Conservation (phyloP, 2,329 filamentous ascomycete genomes). For the Arthrobotrys megalospora region DNA sequence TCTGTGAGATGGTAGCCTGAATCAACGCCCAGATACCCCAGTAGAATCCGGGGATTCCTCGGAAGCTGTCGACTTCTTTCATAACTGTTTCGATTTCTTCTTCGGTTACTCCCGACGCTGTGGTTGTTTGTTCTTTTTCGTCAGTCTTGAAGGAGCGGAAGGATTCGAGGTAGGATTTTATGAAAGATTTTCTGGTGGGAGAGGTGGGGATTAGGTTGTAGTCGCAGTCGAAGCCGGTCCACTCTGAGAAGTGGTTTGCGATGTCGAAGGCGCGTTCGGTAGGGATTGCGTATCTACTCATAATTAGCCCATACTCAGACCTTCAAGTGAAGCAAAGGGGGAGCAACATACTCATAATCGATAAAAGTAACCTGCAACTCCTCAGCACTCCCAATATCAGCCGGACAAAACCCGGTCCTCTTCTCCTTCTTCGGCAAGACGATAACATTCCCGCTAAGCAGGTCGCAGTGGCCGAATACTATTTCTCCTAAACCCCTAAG, state of each 20-base stretch:
- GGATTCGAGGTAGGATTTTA: slow-evolving; percentile 83
- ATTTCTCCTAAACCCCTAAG: slow-evolving; percentile 68
- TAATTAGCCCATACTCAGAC: slow-evolving; percentile 23
- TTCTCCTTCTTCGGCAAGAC: slow-evolving; percentile 73
- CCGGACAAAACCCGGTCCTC: slow-evolving; percentile 64
- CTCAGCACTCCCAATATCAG: slow-evolving; percentile 65
- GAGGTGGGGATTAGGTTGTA: slow-evolving; percentile 84
- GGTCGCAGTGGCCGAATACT: slow-evolving; percentile 94
- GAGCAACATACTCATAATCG: slow-evolving; percentile 80
- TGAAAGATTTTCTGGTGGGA: slow-evolving; percentile 82
- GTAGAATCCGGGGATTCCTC: slow-evolving; percentile 89
- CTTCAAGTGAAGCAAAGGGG: neutral
- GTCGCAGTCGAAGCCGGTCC: slow-evolving; percentile 97
- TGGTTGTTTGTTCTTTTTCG: slow-evolving; percentile 59
- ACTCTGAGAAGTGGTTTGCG: slow-evolving; percentile 98
- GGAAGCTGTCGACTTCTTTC: slow-evolving; percentile 86
- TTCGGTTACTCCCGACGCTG: slow-evolving; percentile 68
- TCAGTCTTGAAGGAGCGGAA: slow-evolving; percentile 75
- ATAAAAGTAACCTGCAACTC: slow-evolving; percentile 82
- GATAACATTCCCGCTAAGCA: slow-evolving; percentile 97
- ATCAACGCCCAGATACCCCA: slow-evolving; percentile 98
- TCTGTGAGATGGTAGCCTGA: slow-evolving; percentile 92
- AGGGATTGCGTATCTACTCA: slow-evolving; percentile 81
- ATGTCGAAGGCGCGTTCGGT: slow-evolving; percentile 96
- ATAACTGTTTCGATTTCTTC: slow-evolving; percentile 80